A percentile compares a stretch with the other conserved stretches of the same genome.
Evolutionary conservation across 2,329 filamentous ascomycete genomes (phyloP).

Genomic region (Colletotrichum tanaceti): DNA sequence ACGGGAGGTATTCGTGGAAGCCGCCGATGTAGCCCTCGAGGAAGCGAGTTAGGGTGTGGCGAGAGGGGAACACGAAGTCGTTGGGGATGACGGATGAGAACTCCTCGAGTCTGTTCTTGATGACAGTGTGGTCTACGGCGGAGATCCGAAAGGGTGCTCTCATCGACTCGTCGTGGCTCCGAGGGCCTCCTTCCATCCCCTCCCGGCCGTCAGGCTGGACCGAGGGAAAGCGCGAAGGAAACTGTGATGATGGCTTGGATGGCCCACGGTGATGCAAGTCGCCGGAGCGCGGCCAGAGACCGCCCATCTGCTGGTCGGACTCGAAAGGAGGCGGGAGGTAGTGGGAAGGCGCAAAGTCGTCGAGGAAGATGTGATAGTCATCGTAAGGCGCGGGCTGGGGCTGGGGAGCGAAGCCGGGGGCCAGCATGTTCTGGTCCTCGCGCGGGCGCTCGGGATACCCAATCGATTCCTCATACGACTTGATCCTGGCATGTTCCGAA

Average conservation of each 20-base stretch:
- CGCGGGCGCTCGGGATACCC: conserved; percentile 62
- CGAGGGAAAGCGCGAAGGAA: conserved; percentile 66
- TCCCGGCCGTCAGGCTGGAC: conserved; percentile 66
- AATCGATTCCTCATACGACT: conserved; percentile 62
- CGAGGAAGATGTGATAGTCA: conserved; percentile 70
- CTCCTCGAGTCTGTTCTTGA: conserved; percentile 69
- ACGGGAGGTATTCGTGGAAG: conserved; percentile 68
- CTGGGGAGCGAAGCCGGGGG: conserved; percentile 55
- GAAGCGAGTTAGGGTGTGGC: conserved; percentile 75
- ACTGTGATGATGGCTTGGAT: conserved; percentile 63
- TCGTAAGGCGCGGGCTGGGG: conserved; percentile 59
- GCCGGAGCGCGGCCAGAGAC: conserved; percentile 61
- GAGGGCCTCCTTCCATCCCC: conserved; percentile 50
- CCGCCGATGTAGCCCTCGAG: conserved; percentile 77
- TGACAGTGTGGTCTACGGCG: conserved; percentile 64
- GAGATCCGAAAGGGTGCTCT: conserved; percentile 61
- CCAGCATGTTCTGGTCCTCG: conserved; percentile 58
- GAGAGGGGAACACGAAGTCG: conserved; percentile 76
- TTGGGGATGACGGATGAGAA: conserved; percentile 70
- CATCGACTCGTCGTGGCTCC: conserved; percentile 55
- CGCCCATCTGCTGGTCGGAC: conserved; percentile 62
- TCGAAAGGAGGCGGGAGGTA: conserved; percentile 68
- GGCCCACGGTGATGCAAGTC: conserved; percentile 54
- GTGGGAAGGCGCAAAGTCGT: conserved; percentile 66
- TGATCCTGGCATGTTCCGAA: conserved; percentile 57